These are phyloP conservation scores for Cyclotella baltica DNA, from an alignment of 108 stramenopile species.

Conservation along the genomic window DNA sequence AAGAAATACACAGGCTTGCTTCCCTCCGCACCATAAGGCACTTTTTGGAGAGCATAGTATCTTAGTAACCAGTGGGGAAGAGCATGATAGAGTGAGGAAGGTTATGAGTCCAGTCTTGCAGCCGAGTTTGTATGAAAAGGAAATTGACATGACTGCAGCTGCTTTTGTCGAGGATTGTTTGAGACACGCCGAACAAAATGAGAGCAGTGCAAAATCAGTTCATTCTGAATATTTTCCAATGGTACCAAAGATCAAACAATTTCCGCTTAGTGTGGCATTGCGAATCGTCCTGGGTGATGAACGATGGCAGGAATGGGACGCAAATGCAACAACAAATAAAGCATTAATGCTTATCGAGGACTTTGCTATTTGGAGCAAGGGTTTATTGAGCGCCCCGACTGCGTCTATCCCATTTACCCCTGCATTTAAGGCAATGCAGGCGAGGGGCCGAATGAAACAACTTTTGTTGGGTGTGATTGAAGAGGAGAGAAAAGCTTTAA, in stretches of 20 bases:
- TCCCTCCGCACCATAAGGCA: slow-evolving; percentile 49
- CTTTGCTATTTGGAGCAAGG: slow-evolving; percentile 42
- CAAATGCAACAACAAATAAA: neutral
- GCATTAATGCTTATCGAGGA: slow-evolving; percentile 17
- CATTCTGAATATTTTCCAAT: slow-evolving; percentile 10
- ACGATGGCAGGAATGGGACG: slow-evolving; percentile 22
- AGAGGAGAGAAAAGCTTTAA: slow-evolving; percentile 16
- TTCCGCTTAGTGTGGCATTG: slow-evolving; percentile 29
- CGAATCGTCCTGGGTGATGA: slow-evolving; percentile 37
- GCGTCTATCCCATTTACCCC: slow-evolving; percentile 44
- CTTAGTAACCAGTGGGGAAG: slow-evolving; percentile 42
- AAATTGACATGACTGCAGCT: slow-evolving; percentile 22
- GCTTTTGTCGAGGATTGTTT: slow-evolving; percentile 28
- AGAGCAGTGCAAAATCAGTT: neutral
- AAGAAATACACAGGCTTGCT: slow-evolving; percentile 35
- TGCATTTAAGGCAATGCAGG: slow-evolving; percentile 41
- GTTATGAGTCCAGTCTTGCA: slow-evolving; percentile 30
- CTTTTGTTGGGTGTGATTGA: slow-evolving; percentile 27
- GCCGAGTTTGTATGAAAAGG: slow-evolving; percentile 34
- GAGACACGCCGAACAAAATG: neutral
- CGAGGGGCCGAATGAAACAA: slow-evolving; percentile 31
- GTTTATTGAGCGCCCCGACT: slow-evolving; percentile 27
- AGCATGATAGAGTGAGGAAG: slow-evolving; percentile 30
- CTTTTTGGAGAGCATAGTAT: slow-evolving; percentile 42
- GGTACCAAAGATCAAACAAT: slow-evolving; percentile 26